Percentiles rank a stretch among this genome's conserved stretches.
phyloP scores from a whole-genome alignment of 2,329 filamentous ascomycete genomes.

The Colletotrichum karsti region DNA sequence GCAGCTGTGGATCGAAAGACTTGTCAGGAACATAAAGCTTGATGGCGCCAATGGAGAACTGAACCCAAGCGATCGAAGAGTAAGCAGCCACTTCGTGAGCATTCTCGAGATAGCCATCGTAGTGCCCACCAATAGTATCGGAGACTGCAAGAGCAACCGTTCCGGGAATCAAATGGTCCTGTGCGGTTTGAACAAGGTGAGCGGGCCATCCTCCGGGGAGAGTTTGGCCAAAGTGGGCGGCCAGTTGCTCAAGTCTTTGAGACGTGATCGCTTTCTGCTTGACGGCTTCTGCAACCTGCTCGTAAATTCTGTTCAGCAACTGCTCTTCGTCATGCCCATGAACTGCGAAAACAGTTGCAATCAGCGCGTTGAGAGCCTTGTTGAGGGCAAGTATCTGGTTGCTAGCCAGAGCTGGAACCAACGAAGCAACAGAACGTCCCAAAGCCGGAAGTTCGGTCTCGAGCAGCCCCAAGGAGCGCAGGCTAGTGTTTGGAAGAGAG shows the following conservation, averaged over 20 bases:
- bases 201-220: constrained; percentile 47
- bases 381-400: constrained; percentile 61
- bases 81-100: neutral
- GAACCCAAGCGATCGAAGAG: constrained; percentile 71
- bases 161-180: constrained; percentile 54
- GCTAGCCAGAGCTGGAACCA: constrained; percentile 56
- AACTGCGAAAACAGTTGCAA: constrained; percentile 50
- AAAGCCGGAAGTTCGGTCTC: constrained; percentile 72
- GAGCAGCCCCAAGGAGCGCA: constrained; percentile 69
- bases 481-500: constrained; percentile 57
- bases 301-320: neutral
- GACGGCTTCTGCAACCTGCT: neutral
- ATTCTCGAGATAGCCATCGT: neutral
- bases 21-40: constrained; percentile 87
- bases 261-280: neutral
- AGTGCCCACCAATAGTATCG: constrained; percentile 34
- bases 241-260: neutral
- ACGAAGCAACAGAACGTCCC: constrained; percentile 60
- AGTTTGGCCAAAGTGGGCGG: constrained; percentile 28
- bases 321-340: constrained; percentile 40
- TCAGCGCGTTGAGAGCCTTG: constrained; percentile 54
- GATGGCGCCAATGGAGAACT: constrained; percentile 78
- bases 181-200: constrained; percentile 48
- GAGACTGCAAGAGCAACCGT: constrained; percentile 53
- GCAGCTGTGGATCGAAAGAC: constrained; percentile 81